Evolutionary conservation across 2,329 filamentous ascomycete genomes (phyloP).

Genomic region (Thielaviopsis musarum): DNA sequence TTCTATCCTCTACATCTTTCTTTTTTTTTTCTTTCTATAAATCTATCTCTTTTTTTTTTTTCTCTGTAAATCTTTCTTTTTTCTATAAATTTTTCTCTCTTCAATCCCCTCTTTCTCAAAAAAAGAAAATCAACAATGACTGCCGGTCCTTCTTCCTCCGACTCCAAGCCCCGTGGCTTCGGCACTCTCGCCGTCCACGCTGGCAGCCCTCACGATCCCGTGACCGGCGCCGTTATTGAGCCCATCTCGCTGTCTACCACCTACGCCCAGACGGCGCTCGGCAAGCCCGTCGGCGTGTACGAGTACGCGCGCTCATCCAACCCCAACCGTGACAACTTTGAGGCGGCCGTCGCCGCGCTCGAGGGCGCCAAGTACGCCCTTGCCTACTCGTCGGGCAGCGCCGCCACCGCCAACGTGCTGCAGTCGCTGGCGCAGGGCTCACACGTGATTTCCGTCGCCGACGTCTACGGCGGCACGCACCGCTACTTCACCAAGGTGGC

Average conservation of each 20-base stretch:
- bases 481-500: constrained; percentile 98
- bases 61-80: background rate
- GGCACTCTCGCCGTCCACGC: constrained; percentile 92
- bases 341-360: constrained; percentile 75
- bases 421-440: constrained; percentile 82
- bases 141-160: constrained; percentile 14
- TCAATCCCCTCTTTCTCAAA: background rate
- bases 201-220: constrained; percentile 75
- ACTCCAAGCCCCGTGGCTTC: constrained; percentile 55
- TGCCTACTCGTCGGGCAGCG: constrained; percentile 86
- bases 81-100: background rate
- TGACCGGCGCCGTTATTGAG: constrained; percentile 90
- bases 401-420: constrained; percentile 81
- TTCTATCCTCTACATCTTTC: background rate
- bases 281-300: constrained; percentile 71
- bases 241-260: constrained; percentile 92
- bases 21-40: background rate
- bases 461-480: constrained; percentile 96
- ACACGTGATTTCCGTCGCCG: constrained; percentile 89
- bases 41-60: background rate
- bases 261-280: constrained; percentile 79
- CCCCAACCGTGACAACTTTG: constrained; percentile 90
- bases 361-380: constrained; percentile 87
- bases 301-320: constrained; percentile 92
- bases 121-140: background rate